Evolutionary conservation across 441 rosid genomes (phyloP), one percentile per base, ranked within the genome.

Genomic region (Adansonia rubrostipa): DNA sequence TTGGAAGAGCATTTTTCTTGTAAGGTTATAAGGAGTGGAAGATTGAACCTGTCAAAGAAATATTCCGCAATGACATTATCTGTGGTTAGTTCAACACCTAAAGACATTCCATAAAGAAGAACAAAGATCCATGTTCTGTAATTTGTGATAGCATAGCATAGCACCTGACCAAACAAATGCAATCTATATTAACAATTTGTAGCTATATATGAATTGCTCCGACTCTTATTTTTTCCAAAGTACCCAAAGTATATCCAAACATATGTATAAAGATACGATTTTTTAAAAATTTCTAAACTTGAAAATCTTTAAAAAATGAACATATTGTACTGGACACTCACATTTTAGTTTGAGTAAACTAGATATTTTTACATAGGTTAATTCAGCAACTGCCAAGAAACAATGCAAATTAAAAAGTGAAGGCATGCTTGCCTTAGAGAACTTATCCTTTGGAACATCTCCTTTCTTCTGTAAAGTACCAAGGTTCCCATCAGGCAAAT

Each of bases 61-160:
- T 92, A 92, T 74, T 93, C 97, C 0, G 97, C 93, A 9, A 93
- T 80, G 66, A 93, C 95, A 71, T 93, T 92, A 71, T 93, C 98
- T 5, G 88, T 93, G 4, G 97, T 80, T 54, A 93, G 79, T 64
- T 93, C 98, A 14, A 93, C 97, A 3, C 98, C 97, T 91, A 92
- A 90, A 14, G 97, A 91, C 73, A 88, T 90, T 40, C 97, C 98
- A 77, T 92, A 92, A 36, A 93, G 90, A n/a, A 93, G 91, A 75
- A 85, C 92, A 84, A 91, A 93, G 64, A 93, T 85, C 97, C 98
- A 93, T 56, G 98, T 93, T 79, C 97, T 88, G 47, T 91, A 92
- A 80, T 92, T 91, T 9, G 91, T 91, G 81, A 92, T 71, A 17
- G 97, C 93, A 81, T 93, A 87, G 92, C 92, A 91, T 7, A 89